These are phyloP conservation scores for Dendryphion nanum DNA, from an alignment of 2,329 filamentous ascomycete species.

Conservation along the genomic window DNA sequence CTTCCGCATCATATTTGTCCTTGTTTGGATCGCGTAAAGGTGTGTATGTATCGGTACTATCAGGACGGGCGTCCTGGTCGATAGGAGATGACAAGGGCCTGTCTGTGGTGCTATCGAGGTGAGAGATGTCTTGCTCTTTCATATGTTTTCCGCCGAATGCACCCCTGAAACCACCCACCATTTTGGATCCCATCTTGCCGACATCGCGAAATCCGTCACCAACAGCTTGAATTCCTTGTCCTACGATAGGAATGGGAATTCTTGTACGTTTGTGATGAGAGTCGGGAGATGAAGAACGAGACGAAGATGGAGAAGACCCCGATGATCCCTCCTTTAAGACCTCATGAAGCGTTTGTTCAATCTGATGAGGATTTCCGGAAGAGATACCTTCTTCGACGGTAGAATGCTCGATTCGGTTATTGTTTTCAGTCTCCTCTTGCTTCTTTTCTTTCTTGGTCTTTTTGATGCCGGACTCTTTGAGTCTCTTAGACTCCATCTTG, in stretches of 20 bases:
- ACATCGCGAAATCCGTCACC: constrained; percentile 52
- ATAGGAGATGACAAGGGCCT: constrained; percentile 21
- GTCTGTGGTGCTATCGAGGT: constrained; percentile 21
- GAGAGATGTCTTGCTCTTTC: constrained; percentile 2
- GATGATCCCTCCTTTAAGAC: constrained; percentile 37
- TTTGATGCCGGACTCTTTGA: constrained; percentile 62
- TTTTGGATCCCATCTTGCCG: constrained; percentile 37
- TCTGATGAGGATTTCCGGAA: constrained; percentile 58
- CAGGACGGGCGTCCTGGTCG: constrained; percentile 24
- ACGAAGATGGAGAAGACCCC: constrained; percentile 28
- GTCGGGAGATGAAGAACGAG: constrained; percentile 32
- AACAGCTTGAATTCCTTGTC: constrained; percentile 42
- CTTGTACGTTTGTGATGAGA: constrained; percentile 22
- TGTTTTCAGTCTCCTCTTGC: constrained; percentile 64
- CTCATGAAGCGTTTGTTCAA: constrained; percentile 50
- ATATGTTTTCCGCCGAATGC: constrained; percentile 25
- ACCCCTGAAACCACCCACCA: constrained; percentile 40
- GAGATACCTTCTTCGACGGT: constrained; percentile 55
- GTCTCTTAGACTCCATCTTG: constrained; percentile 63
- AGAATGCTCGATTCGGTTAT: constrained; percentile 50
- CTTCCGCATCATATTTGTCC: constrained; percentile 23
- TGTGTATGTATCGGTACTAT: constrained; percentile 33
- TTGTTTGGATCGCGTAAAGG: constrained; percentile 23
- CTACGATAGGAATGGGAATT: constrained; percentile 49
- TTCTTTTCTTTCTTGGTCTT: constrained; percentile 54